These are phyloP conservation scores for Spinacia oleracea DNA, from an alignment of 179 eudicot species.

Conservation along the genomic window DNA sequence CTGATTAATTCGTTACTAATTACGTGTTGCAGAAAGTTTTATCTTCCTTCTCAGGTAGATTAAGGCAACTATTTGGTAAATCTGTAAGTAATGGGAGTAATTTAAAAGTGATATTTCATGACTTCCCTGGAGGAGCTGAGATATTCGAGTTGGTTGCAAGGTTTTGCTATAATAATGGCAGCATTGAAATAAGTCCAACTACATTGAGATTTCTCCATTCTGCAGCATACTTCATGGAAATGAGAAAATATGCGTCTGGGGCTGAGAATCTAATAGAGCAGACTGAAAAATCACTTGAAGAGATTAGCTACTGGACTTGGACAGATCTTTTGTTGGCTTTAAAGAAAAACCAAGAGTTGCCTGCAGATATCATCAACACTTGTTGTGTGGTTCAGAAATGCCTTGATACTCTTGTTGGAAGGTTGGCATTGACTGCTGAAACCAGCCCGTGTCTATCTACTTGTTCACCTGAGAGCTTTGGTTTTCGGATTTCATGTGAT, in stretches of 20 bases:
- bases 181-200: neutral
- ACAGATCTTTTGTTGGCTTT: slow-evolving; percentile 58
- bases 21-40: neutral
- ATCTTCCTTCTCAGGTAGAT: slow-evolving; percentile 10
- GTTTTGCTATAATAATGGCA: slow-evolving; percentile 13
- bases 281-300: slow-evolving; percentile 52
- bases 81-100: neutral
- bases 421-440: slow-evolving; percentile 47
- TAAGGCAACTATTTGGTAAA: slow-evolving; percentile 3
- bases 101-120: slow-evolving; percentile 13
- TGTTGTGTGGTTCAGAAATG: slow-evolving; percentile 41
- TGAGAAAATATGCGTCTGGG: slow-evolving; percentile 25
- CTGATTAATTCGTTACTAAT: neutral
- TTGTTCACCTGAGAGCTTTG: slow-evolving; percentile 73
- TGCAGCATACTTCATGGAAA: slow-evolving; percentile 3
- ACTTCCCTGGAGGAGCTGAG: slow-evolving; percentile 13
- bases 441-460: slow-evolving; percentile 62
- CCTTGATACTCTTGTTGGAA: slow-evolving; percentile 52
- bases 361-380: slow-evolving; percentile 25
- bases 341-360: slow-evolving; percentile 48
- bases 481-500: slow-evolving; percentile 60
- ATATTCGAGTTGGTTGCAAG: slow-evolving; percentile 8
- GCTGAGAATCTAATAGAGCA: slow-evolving; percentile 45
- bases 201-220: slow-evolving; percentile 1
- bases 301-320: slow-evolving; percentile 63